Evolutionary conservation across 805 yeast genomes (phyloP).

Genomic region (Trichomonascus vanleenenianus): DNA sequence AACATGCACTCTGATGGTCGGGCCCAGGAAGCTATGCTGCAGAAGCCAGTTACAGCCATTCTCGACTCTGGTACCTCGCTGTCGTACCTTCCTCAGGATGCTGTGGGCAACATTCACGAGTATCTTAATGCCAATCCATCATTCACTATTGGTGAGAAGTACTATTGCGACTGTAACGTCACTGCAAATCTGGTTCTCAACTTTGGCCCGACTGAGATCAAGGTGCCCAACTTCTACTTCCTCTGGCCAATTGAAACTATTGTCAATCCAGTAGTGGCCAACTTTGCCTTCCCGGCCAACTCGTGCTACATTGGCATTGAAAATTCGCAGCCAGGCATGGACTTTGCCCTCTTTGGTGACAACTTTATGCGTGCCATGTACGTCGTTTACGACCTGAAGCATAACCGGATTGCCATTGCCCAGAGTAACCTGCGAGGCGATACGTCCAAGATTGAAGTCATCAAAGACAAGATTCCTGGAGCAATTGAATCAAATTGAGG

Average conservation of each 20-base stretch:
- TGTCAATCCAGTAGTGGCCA: constrained; percentile 24
- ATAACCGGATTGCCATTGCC: constrained; percentile 46
- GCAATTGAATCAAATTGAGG: constrained; percentile 2
- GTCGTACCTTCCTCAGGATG: constrained; percentile 37
- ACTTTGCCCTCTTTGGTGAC: constrained; percentile 49
- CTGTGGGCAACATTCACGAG: constrained; percentile 27
- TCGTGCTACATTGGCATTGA: constrained; percentile 31
- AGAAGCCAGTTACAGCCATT: constrained; percentile 30
- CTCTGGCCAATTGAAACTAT: constrained; percentile 30
- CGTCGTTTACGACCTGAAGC: constrained; percentile 55
- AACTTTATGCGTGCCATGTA: constrained; percentile 52
- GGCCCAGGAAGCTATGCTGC: constrained; percentile 19
- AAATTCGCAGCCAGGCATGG: constrained; percentile 25
- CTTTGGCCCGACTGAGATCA: constrained; percentile 24
- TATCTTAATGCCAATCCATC: constrained; percentile 34
- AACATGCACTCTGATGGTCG: constrained; percentile 22
- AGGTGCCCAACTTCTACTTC: constrained; percentile 27
- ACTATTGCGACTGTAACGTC: constrained; percentile 32
- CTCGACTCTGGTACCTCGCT: constrained; percentile 52
- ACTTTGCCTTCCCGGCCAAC: constrained; percentile 28
- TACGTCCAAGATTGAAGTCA: constrained; percentile 6
- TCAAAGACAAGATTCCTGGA: constrained; percentile 5
- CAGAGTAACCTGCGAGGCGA: constrained; percentile 28
- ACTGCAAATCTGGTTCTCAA: constrained; percentile 23
- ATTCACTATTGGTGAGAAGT: constrained; percentile 27